Base-by-base conservation (phyloP, 768 basidiomycete species). In the Boletales sp. region DNA sequence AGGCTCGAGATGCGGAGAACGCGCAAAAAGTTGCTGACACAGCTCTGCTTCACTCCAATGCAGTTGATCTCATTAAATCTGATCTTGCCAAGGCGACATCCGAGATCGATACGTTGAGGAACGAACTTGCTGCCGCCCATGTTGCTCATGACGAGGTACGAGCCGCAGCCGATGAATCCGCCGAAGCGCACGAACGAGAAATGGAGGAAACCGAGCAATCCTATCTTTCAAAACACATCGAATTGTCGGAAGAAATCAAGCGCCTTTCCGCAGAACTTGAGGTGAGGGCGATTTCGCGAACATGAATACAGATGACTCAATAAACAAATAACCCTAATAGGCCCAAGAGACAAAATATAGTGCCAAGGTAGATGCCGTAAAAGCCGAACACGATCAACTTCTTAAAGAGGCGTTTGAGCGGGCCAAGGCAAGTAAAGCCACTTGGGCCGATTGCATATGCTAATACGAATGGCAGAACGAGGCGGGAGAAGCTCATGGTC, bases 391-490 rank as follows among this genome's bases (percentile, higher is more conserved):
- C 53, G 74, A 75, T 13, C 68, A 70, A 43, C 73, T 82, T 38
- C 69, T 90, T 15, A 72, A 83, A 54, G 81, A 87, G 49, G 86
- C 84, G 4, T 90, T 90, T 64, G 79, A 86, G 51, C 82, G 79
- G 40, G 88, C 89, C 15, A 91, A 90, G 80, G 90, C 84, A 55
- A 43, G 72, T 64, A 21, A 34, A 24, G 37, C 18, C 24, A 19
- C 45, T 4, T 18, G 30, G n/a, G 2, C 17, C 4, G 4, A 7
- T 40, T 18, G 17, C 31, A 27, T 40, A 12, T 1, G n/a, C 56
- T 65, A 45, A 67, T 38, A n/a, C 30, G 21, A 13, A 17, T 35
- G 18, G 38, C 51, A 90, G 89, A 73, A 72, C 35, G 87, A 90
- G 64, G 90, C 89, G n/a, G 80, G 80, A 31, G 75, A 78, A 32